Evolutionary conservation across 495 filamentous ascomycete genomes (phyloP).

Genomic region (Trichocladium antarcticum): DNA sequence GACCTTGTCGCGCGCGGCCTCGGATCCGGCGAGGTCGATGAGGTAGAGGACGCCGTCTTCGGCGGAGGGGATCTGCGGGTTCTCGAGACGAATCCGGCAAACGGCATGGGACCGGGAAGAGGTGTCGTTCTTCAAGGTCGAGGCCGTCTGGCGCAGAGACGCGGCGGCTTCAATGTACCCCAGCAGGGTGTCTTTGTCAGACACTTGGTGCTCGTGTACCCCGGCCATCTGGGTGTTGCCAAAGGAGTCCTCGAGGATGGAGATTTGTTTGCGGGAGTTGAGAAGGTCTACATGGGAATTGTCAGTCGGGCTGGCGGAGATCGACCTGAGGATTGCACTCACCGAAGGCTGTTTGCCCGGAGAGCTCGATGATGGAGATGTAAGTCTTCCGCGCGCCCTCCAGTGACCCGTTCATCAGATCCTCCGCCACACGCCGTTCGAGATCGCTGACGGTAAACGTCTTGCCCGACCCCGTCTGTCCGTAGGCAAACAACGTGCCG

Average conservation of each 20-base stretch:
- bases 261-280: conserved; percentile 19
- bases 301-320: not conserved
- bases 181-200: conserved; percentile 9
- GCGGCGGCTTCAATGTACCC: conserved; percentile 16
- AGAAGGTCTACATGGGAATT: conserved; percentile 13
- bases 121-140: conserved; percentile 33
- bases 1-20: conserved; percentile 25
- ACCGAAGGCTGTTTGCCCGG: conserved; percentile 14
- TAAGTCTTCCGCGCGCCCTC: conserved; percentile 15
- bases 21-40: conserved; percentile 40
- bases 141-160: conserved; percentile 9
- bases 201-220: conserved; percentile 12
- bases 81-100: conserved; percentile 35
- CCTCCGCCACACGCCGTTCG: conserved; percentile 15
- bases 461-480: conserved; percentile 41
- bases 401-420: conserved; percentile 14
- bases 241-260: conserved; percentile 21
- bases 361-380: conserved; percentile 19
- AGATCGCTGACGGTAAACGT: conserved; percentile 32
- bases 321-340: not conserved
- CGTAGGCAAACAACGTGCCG: conserved; percentile 35
- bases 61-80: conserved; percentile 16
- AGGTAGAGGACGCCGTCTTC: conserved; percentile 35
- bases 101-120: conserved; percentile 42
- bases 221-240: conserved; percentile 19